Conservation (phyloP, 2,329 filamentous ascomycete genomes). For the Pseudogymnoascus sp. region DNA sequence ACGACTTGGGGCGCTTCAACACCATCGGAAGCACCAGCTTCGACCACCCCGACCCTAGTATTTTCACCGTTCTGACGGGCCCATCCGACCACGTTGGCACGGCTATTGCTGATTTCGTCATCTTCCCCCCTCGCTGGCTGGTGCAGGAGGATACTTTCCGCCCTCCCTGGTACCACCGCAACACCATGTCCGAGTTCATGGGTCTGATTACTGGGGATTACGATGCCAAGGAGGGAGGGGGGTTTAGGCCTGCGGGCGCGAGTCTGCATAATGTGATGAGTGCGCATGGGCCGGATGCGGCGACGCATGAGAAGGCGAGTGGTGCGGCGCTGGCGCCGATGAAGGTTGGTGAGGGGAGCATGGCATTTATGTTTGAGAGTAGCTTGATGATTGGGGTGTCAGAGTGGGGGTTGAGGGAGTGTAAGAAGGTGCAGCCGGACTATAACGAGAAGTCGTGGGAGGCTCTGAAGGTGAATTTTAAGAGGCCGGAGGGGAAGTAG, state of each 20-base stretch:
- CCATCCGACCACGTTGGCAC: constrained; percentile 48
- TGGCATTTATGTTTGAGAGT: constrained; percentile 61
- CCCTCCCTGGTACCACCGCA: constrained; percentile 58
- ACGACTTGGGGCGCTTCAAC: constrained; percentile 71
- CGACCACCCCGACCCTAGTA: constrained; percentile 72
- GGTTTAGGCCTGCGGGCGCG: constrained; percentile 54
- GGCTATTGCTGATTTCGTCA: constrained; percentile 57
- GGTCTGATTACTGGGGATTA: constrained; percentile 55
- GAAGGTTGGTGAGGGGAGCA: constrained; percentile 52
- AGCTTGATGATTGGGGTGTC: constrained; percentile 65
- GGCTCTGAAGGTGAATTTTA: constrained; percentile 45
- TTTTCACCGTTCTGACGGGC: constrained; percentile 62
- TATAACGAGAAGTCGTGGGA: constrained; percentile 66
- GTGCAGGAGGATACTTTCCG: constrained; percentile 54
- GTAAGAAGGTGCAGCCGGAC: constrained; percentile 59
- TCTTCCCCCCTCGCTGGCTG: constrained; percentile 59
- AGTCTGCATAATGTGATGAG: constrained; percentile 58
- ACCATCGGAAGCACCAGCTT: constrained; percentile 65
- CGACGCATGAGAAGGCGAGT: constrained; percentile 48
- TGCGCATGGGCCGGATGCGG: constrained; percentile 52
- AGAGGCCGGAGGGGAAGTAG: constrained; percentile 19
- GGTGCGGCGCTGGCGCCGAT: constrained; percentile 45
- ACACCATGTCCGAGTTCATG: constrained; percentile 61
- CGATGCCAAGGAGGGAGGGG: constrained; percentile 49
- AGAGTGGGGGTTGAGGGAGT: constrained; percentile 63